Evolutionary conservation across 805 yeast species (phyloP).

Genomic region (Kregervanrija pseudodelftensis): DNA sequence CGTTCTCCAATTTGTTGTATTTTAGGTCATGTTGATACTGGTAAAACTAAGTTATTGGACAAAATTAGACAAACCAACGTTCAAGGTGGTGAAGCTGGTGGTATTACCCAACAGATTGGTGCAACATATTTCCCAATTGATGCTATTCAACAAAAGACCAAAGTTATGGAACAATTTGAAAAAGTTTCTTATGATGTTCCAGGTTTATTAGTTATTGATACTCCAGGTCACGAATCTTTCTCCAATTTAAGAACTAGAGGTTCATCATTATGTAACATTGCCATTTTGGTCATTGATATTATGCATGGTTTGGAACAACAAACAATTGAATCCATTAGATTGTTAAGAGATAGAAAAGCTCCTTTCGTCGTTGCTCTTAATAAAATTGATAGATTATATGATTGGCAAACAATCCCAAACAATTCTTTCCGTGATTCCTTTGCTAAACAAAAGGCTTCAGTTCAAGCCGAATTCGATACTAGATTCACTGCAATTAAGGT

Average conservation of each 20-base stretch:
- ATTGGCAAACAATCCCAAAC: slow-evolving; percentile 87
- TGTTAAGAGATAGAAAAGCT: slow-evolving; percentile 93
- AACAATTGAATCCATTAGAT: slow-evolving; percentile 87
- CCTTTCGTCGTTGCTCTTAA: slow-evolving; percentile 96
- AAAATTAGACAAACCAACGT: slow-evolving; percentile 98
- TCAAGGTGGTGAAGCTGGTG: slow-evolving; percentile 99
- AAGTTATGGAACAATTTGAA: slow-evolving; percentile 81
- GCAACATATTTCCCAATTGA: slow-evolving; percentile 99
- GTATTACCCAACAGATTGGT: slow-evolving; percentile 99
- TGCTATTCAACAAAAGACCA: slow-evolving; percentile 85
- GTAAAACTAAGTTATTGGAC: slow-evolving; percentile 95
- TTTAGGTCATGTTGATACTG: slow-evolving; percentile 99
- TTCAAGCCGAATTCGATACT: slow-evolving; percentile 86
- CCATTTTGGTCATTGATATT: slow-evolving; percentile 95
- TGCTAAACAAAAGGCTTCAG: slow-evolving; percentile 72
- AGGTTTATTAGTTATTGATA: slow-evolving; percentile 92
- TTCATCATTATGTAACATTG: slow-evolving; percentile 97
- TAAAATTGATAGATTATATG: slow-evolving; percentile 95
- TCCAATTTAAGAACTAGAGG: slow-evolving; percentile 97
- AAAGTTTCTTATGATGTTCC: slow-evolving; percentile 89
- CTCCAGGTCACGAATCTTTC: slow-evolving; percentile 99
- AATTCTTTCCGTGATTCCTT: slow-evolving; percentile 94
- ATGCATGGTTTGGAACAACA: slow-evolving; percentile 99
- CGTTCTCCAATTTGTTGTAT: slow-evolving; percentile 99
- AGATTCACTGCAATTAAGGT: slow-evolving; percentile 79